A percentile compares a stretch with the other conserved stretches of the same genome.
phyloP scores from a whole-genome alignment of 768 basidiomycete genomes.

The Inosperma sp. region DNA sequence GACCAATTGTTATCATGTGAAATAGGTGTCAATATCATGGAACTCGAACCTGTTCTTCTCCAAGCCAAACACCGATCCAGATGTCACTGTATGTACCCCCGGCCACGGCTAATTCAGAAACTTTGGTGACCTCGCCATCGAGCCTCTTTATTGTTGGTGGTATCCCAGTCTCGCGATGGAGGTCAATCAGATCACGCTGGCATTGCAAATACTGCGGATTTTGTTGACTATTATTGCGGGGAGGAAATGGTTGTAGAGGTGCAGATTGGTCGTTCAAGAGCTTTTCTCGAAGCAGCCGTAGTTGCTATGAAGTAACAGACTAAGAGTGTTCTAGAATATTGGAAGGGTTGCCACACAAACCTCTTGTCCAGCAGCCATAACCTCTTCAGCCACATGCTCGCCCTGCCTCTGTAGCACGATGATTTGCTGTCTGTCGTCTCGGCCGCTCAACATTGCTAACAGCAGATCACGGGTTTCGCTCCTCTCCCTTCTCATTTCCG shows the following conservation, averaged over 20 bases:
- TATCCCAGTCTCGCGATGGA: slow-evolving; percentile 49
- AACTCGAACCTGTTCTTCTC: slow-evolving; percentile 42
- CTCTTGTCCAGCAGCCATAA: slow-evolving; percentile 53
- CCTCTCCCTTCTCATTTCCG: slow-evolving; percentile 27
- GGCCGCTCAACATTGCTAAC: slow-evolving; percentile 34
- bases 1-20: background rate
- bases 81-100: slow-evolving; percentile 54
- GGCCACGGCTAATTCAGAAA: slow-evolving; percentile 38
- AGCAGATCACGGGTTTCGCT: slow-evolving; percentile 37
- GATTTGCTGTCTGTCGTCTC: slow-evolving; percentile 34
- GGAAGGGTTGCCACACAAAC: slow-evolving; percentile 23
- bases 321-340: background rate
- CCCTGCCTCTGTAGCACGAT: slow-evolving; percentile 38
- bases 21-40: background rate
- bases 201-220: slow-evolving; percentile 38
- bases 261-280: background rate
- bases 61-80: slow-evolving; percentile 51
- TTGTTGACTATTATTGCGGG: slow-evolving; percentile 20
- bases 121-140: slow-evolving; percentile 46
- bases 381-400: slow-evolving; percentile 36
- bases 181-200: slow-evolving; percentile 41
- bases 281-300: slow-evolving; percentile 22
- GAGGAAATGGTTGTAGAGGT: background rate
- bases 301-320: slow-evolving; percentile 21
- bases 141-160: slow-evolving; percentile 50